A percentile compares a stretch with the other conserved stretches of the same genome.
These are phyloP conservation scores for Polygonum aviculare DNA, from an alignment of 148 eudicot genomes.

Conservation along the genomic window DNA sequence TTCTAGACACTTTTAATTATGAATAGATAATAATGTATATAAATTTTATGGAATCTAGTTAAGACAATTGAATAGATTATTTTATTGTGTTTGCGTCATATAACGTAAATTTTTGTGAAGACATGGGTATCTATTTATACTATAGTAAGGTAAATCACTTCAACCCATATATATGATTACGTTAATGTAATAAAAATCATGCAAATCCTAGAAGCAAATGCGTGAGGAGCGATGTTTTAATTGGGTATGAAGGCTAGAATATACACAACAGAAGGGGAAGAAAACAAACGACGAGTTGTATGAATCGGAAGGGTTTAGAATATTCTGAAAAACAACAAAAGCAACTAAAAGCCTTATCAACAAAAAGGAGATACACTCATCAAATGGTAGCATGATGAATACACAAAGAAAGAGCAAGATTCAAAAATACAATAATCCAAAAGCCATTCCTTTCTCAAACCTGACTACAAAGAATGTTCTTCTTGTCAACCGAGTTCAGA, in stretches of 20 bases:
- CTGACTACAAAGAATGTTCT: slow-evolving; percentile 1
- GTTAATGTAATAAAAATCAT: too few species aligned
- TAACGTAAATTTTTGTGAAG: too few species aligned
- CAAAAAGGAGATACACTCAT: background rate
- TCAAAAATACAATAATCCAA: background rate
- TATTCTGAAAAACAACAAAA: background rate
- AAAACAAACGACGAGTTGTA: background rate
- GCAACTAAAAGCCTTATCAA: background rate
- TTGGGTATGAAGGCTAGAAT: slow-evolving; percentile 6
- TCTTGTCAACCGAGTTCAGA: slow-evolving; percentile 6
- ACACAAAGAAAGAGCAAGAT: background rate
- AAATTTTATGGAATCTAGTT: too few species aligned
- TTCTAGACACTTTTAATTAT: too few species aligned
- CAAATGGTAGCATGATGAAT: background rate
- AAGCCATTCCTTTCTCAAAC: slow-evolving; percentile 8
- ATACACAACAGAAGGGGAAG: background rate
- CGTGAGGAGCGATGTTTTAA: background rate
- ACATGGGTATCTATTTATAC: too few species aligned
- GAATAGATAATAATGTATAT: too few species aligned
- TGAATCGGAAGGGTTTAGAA: background rate
- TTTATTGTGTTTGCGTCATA: too few species aligned
- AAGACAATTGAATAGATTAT: too few species aligned
- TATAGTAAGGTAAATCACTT: too few species aligned
- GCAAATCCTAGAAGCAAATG: background rate
- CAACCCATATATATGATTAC: too few species aligned